phyloP scores from a whole-genome alignment of 495 filamentous ascomycete species.

The Penicillium steckii region DNA sequence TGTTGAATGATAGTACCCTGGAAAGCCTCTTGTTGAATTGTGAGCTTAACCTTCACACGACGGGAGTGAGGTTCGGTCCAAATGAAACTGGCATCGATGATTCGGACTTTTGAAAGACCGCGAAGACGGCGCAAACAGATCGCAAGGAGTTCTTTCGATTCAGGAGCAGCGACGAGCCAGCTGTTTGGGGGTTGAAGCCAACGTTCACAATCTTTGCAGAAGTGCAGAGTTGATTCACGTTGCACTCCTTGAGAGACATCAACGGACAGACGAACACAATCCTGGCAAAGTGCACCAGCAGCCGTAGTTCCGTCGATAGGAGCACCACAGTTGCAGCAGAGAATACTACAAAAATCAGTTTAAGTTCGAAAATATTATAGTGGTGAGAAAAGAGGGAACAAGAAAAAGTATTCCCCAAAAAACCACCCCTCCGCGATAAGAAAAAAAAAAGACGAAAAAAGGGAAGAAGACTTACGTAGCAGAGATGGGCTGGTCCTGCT shows the following conservation, averaged over 20 bases:
- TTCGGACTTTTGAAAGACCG: constrained; percentile 80
- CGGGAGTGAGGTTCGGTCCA: constrained; percentile 98
- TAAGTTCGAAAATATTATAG: constrained; percentile 10
- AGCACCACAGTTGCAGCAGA: constrained; percentile 92
- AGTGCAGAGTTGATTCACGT: constrained; percentile 77
- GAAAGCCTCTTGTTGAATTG: constrained; percentile 77
- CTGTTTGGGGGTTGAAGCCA: constrained; percentile 85
- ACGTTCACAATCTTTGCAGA: constrained; percentile 87
- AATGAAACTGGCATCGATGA: constrained; percentile 93
- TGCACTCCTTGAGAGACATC: constrained; percentile 95
- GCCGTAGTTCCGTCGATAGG: constrained; percentile 89
- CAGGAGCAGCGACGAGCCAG: constrained; percentile 79
- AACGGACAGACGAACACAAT: constrained; percentile 89
- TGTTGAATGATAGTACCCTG: constrained; percentile 83
- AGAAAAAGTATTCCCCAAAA: no score
- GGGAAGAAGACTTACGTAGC: constrained; percentile 56
- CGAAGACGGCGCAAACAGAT: constrained; percentile 80
- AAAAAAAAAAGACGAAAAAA: constrained; percentile 14
- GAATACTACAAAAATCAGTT: constrained; percentile 57
- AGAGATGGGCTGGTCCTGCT: constrained; percentile 43
- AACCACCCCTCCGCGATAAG: constrained; percentile 24
- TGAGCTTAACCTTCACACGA: constrained; percentile 88
- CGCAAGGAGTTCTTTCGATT: constrained; percentile 87
- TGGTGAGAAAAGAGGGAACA: no score
- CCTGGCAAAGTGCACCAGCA: constrained; percentile 85